Conservation (phyloP, 768 basidiomycete species). For the Termitomyces sp. region DNA sequence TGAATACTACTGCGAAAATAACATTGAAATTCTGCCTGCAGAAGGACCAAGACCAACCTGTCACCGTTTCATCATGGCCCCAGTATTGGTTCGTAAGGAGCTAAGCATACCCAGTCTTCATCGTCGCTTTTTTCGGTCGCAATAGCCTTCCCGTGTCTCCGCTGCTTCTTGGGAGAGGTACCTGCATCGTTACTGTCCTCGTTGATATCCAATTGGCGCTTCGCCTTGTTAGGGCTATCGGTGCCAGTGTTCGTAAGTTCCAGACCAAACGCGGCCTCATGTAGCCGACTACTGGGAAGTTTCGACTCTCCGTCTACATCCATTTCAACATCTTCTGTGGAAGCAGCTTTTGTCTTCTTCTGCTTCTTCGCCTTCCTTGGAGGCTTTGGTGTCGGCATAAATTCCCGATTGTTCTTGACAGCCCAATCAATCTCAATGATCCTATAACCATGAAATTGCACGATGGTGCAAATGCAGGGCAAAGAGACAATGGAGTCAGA, state of each 20-base stretch:
- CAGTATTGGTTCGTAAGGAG: constrained; percentile 14
- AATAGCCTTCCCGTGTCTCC: constrained; percentile 15
- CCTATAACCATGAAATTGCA: constrained; percentile 38
- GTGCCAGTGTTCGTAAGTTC: constrained; percentile 41
- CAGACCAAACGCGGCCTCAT: constrained; percentile 29
- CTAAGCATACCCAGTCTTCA: constrained; percentile 25
- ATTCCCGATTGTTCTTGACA: constrained; percentile 55
- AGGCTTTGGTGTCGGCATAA: constrained; percentile 55
- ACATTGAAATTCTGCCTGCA: constrained; percentile 1
- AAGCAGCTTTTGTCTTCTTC: constrained; percentile 24
- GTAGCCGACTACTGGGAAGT: constrained; percentile 10
- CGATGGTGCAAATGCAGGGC: constrained; percentile 11
- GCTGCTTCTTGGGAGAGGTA: constrained; percentile 32
- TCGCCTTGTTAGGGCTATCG: constrained; percentile 27
- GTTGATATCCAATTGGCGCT: constrained; percentile 27
- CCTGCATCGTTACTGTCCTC: constrained; percentile 20
- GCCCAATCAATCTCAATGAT: constrained; percentile 83
- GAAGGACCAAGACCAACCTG: not conserved
- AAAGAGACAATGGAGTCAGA: constrained; percentile 38
- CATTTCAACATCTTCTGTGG: constrained; percentile 23
- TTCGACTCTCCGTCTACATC: constrained; percentile 20
- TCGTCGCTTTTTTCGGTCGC: constrained; percentile 23
- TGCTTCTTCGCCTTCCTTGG: constrained; percentile 31
- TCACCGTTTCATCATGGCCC: constrained; percentile 4
- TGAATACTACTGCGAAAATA: not conserved